Conservation (phyloP, 2,329 filamentous ascomycete genomes). For the Alternaria ethzedia region DNA sequence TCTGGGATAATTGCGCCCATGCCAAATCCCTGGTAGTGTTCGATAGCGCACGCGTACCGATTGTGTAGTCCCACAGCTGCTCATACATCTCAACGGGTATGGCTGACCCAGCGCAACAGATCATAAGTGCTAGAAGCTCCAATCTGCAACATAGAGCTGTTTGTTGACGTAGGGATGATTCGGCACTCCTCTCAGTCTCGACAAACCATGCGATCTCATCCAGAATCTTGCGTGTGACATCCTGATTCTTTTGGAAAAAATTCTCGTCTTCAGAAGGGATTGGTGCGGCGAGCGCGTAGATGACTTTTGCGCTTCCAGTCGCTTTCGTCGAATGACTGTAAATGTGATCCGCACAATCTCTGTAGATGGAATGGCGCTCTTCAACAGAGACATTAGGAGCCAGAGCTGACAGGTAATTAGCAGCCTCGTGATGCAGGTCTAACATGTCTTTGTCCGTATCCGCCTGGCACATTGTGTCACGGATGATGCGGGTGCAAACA, state of each 20-base stretch:
- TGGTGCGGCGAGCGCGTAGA: constrained; percentile 40
- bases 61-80: constrained; percentile 74
- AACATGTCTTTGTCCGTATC: constrained; percentile 64
- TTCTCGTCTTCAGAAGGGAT: constrained; percentile 18
- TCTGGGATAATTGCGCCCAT: constrained; percentile 61
- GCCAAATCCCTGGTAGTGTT: constrained; percentile 67
- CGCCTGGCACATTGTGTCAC: constrained; percentile 68
- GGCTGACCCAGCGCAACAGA: constrained; percentile 66
- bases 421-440: constrained; percentile 69
- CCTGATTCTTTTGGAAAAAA: constrained; percentile 35
- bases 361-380: constrained; percentile 68
- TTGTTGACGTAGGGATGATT: constrained; percentile 14
- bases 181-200: constrained; percentile 22
- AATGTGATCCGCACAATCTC: constrained; percentile 73
- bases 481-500: constrained; percentile 70
- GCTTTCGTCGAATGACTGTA: constrained; percentile 66
- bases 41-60: constrained; percentile 68
- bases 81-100: constrained; percentile 68
- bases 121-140: constrained; percentile 64
- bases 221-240: constrained; percentile 41
- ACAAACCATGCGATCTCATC: constrained; percentile 50
- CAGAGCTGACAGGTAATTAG: constrained; percentile 66
- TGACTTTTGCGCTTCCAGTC: constrained; percentile 74
- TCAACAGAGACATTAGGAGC: constrained; percentile 63
- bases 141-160: constrained; percentile 49